phyloP scores from a whole-genome alignment of 768 basidiomycete genomes.

The Sistotremastrum niveocremeum region DNA sequence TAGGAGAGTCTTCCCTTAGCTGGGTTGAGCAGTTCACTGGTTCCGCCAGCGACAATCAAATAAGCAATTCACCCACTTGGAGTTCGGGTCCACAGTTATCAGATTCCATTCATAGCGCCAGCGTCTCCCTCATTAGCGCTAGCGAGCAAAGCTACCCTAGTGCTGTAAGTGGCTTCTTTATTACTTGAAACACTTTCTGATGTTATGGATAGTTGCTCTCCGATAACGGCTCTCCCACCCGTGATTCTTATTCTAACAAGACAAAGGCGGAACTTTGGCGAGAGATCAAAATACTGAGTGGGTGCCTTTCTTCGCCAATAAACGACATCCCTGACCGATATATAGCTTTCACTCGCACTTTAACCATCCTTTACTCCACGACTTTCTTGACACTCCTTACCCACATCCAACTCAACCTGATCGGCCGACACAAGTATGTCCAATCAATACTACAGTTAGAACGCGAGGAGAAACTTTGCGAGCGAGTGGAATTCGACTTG shows the following conservation, averaged over 20 bases:
- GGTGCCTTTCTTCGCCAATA: constrained; percentile 11
- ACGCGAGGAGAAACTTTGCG: constrained; percentile 40
- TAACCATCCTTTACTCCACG: constrained; percentile 78
- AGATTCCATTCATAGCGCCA: constrained; percentile 12
- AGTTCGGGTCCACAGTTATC: constrained; percentile 5
- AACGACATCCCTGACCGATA: no score
- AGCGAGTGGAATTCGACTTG: constrained; percentile 28
- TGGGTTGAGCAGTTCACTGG: constrained; percentile 29
- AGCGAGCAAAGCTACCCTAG: constrained; percentile 1
- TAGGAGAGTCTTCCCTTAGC: constrained; percentile 23
- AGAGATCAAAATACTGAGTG: constrained; percentile 81
- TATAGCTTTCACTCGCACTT: constrained; percentile 75
- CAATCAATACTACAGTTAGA: constrained; percentile 49
- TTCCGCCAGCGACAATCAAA: not conserved
- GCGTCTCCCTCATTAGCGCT: constrained; percentile 6
- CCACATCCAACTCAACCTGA: constrained; percentile 69
- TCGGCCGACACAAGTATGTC: constrained; percentile 74
- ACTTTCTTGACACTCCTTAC: constrained; percentile 82
- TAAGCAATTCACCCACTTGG: constrained; percentile 3
- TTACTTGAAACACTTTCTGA: not conserved
- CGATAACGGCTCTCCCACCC: no score
- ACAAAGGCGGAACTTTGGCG: constrained; percentile 84
- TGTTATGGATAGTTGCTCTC: no score
- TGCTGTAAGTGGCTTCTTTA: constrained; percentile 1
- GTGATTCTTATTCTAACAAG: constrained; percentile 15